These are phyloP conservation scores for Microdochium nivale DNA, from an alignment of 2,329 filamentous ascomycete species.

Conservation along the genomic window DNA sequence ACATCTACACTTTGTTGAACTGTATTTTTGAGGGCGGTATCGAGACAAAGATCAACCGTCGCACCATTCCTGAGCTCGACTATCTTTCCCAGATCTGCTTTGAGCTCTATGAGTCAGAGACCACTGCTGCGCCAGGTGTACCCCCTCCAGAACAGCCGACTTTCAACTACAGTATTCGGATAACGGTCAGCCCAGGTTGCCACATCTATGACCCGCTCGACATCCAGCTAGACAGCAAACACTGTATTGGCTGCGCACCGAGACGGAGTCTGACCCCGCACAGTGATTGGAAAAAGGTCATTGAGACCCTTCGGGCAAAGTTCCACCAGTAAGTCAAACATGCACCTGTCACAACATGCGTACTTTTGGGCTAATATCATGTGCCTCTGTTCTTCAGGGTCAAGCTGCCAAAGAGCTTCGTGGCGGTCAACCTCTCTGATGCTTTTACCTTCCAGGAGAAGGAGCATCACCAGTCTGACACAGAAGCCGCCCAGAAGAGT, in stretches of 20 bases:
- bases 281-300: conserved; percentile 92
- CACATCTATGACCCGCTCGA: conserved; percentile 95
- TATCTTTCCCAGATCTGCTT: conserved; percentile 98
- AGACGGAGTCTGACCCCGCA: conserved; percentile 83
- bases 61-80: conserved; percentile 92
- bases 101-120: conserved; percentile 92
- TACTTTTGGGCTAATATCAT: conserved; percentile 5
- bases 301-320: conserved; percentile 88
- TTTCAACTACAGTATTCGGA: conserved; percentile 92
- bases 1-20: conserved; percentile 96
- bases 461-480: conserved; percentile 41
- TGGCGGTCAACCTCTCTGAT: conserved; percentile 56
- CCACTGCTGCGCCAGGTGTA: conserved; percentile 41
- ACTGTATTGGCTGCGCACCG: conserved; percentile 93
- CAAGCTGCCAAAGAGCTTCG: conserved; percentile 57
- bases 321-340: conserved; percentile 71
- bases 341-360: too few relatives aligned
- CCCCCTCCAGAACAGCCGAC: conserved; percentile 52
- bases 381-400: conserved; percentile 31
- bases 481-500: conserved; percentile 15
- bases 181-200: conserved; percentile 90
- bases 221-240: conserved; percentile 90
- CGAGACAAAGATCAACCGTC: conserved; percentile 91
- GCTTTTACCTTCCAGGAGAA: conserved; percentile 51
- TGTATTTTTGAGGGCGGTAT: conserved; percentile 96